Base-by-base conservation (phyloP, 2,329 filamentous ascomycete genomes). In the Arthroderma uncinatum region DNA sequence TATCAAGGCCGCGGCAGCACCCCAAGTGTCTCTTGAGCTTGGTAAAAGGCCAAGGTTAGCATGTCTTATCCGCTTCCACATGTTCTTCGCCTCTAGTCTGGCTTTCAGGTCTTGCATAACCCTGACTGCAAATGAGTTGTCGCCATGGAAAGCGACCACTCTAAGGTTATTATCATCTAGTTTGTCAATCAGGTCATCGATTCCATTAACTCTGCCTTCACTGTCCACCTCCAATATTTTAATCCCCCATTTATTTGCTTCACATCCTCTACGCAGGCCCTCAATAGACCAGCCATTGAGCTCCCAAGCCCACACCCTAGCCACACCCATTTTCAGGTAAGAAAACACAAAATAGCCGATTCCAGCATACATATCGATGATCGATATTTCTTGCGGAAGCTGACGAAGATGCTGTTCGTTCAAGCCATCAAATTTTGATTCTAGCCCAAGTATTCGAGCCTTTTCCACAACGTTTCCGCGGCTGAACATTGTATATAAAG, bases 271-370 rank as follows among this genome's bases (percentile, higher is more conserved):
- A 25, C 83, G 78, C 66, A 97, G 70, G 0, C 87, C 90, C 73
- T 96, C 89, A 34, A 95, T 80, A 62, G 85, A 90, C 85, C 91
- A 87, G 0, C 86, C 85, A 68, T 95, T 96, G 48, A 96, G 75
- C 71, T 97, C 92, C 87, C 89, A 97, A 64, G 89, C 88, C 42
- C 93, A 75, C 1, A 96, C 85, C 53, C 80, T 74, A 7, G 65
- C 74, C 65, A 91, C 74, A 0, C 89, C 89, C 16, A 85, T 80
- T 59, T 76, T 78, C 5, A 84, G 79, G 71, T 95, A 96, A 33
- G 83, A 87, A 66, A 96, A 95, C 2, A 86, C 82, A 71, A 97
- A 96, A 72, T 96, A 96, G 4, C 92, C 92, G 62, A 96, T 95
- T 0, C 92, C 92, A 0, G 87, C 89, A 73, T 95, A 96, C 59